Evolutionary conservation across 768 basidiomycete species (phyloP).

Genomic region (Xerocomellus chrysenteron): DNA sequence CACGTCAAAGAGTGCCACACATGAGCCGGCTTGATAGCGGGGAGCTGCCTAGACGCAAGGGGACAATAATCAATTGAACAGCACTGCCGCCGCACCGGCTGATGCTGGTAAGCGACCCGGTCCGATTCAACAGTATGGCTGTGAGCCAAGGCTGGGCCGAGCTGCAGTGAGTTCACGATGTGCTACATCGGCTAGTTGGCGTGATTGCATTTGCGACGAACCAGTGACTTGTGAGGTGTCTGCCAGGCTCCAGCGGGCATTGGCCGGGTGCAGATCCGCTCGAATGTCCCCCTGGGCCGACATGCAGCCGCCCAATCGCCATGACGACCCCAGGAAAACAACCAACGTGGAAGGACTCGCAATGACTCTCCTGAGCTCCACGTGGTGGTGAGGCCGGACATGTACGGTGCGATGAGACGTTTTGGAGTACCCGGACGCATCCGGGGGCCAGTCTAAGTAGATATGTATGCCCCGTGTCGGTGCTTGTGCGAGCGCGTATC

Average conservation of each 20-base stretch:
- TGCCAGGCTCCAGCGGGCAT: neutral
- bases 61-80: neutral
- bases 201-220: neutral
- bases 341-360: neutral
- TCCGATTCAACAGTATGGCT: neutral
- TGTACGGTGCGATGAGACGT: neutral
- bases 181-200: neutral
- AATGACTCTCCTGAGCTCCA: neutral
- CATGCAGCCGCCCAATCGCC: neutral
- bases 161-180: neutral
- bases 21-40: neutral
- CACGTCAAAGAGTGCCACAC: constrained; percentile 1
- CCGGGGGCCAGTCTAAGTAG: neutral
- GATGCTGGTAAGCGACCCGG: neutral
- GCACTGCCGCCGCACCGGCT: neutral
- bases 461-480: neutral
- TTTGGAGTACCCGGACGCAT: too few relatives aligned
- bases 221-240: too few relatives aligned
- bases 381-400: neutral
- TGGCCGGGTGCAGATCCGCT: neutral
- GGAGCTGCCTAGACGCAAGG: neutral
- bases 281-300: neutral
- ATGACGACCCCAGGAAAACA: constrained; percentile 5
- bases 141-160: neutral
- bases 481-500: neutral